Percentiles rank a stretch among this genome's conserved stretches.
phyloP scores from a whole-genome alignment of 257 asterid species.

The Plantago major region DNA sequence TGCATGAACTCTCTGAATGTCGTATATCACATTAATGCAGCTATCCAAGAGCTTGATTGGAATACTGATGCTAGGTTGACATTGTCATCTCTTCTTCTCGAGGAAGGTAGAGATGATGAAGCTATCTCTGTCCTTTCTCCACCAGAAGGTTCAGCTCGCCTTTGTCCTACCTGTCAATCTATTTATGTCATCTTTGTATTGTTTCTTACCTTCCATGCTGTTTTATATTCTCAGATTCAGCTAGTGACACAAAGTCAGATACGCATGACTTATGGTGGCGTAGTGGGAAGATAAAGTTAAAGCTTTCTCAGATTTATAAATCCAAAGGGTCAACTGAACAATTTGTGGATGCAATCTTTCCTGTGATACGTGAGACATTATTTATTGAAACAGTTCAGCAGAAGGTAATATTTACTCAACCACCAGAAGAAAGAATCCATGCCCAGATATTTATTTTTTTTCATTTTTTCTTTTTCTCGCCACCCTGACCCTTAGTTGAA shows the following conservation, averaged over 20 bases:
- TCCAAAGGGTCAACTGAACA: constrained; percentile 59
- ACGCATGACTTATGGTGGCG: constrained; percentile 59
- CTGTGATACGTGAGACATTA: constrained; percentile 68
- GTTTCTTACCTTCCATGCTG: constrained; percentile 20
- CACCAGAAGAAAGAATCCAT: no score
- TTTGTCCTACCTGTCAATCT: constrained; percentile 11
- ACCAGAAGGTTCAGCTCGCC: constrained; percentile 52
- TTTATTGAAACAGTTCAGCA: constrained; percentile 48
- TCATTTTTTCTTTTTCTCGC: no score
- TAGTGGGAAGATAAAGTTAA: constrained; percentile 68
- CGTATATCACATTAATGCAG: constrained; percentile 28
- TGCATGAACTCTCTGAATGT: not conserved
- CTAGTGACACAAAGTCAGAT: constrained; percentile 25
- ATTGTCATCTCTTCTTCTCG: constrained; percentile 70
- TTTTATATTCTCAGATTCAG: constrained; percentile 30
- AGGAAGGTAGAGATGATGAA: constrained; percentile 71
- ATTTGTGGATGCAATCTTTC: constrained; percentile 62
- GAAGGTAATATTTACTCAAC: constrained; percentile 32
- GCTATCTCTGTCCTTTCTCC: constrained; percentile 84
- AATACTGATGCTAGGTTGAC: constrained; percentile 66
- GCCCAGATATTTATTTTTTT: no score
- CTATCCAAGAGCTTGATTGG: constrained; percentile 49
- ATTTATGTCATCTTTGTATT: constrained; percentile 10
- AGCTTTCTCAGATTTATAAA: constrained; percentile 69
- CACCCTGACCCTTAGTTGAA: no score